Base-by-base conservation (phyloP, 352 stramenopile genomes). In the Aphanomyces euteiches region DNA sequence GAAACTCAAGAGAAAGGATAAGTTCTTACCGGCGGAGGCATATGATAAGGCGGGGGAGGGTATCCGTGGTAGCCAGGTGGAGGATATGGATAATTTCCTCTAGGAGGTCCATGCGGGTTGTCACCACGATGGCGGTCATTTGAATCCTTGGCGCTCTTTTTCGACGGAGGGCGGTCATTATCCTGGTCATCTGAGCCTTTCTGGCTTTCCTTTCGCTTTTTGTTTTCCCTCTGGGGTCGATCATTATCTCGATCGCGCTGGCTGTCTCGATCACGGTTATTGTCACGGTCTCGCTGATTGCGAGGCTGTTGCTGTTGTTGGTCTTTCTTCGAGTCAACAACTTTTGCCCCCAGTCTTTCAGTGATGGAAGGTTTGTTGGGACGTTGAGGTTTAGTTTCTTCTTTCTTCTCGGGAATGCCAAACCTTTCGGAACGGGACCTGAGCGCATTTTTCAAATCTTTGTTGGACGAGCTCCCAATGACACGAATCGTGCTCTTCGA, bases 381-480 rank as follows among this genome's bases (percentile, higher is more conserved):
- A 4, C 39, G 37, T 7, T 15, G n/a, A 10, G 56, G 56, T 41
- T 66, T n/a, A 41, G 47, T 53, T n/a, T 66, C 28, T 17, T 21
- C 28, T 37, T 66, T 43, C 57, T 66, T 66, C 17, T 66, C 28
- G 15, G 57, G 57, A 53, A 78, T 71, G 3, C 86, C 86, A 70
- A 94, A 94, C 21, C 86, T 79, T 72, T 90, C 82, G 68, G 86
- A 90, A n/a, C 86, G 83, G 47, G 82, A 81, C 17, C 82, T 82
- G 28, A 94, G 79, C 19, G 85, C 74, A 34, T 90, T 82, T 37
- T 78, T 73, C 57, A 81, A 72, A 47, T 91, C 75, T 1, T 75
- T 78, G 1, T 75, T 71, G 43, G 37, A 59, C 61, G n/a, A 36
- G 10, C 39, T 66, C 13, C 57, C 57, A 38, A 66, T 66, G 37